Evolutionary conservation across 257 asterid genomes (phyloP).

Genomic region (Catharanthus roseus): DNA sequence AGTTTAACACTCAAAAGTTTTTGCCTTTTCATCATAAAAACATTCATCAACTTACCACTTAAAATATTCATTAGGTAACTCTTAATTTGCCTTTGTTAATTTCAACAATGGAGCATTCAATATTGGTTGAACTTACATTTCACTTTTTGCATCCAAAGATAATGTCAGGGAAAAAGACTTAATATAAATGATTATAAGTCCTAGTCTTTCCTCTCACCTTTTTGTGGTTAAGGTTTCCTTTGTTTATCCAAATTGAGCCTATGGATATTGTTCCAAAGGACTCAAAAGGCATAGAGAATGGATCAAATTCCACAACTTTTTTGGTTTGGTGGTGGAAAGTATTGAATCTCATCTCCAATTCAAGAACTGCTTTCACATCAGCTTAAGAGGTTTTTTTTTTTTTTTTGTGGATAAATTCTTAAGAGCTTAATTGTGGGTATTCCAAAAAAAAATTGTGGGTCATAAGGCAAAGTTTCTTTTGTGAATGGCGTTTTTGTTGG

Average conservation of each 20-base stretch:
- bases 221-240: not conserved
- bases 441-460: too few relatives aligned
- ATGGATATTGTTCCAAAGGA: not conserved
- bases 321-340: not conserved
- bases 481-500: too few relatives aligned
- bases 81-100: slow-evolving; percentile 3
- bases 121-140: slow-evolving; percentile 12
- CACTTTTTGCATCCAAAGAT: not conserved
- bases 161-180: not conserved
- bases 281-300: too few relatives aligned
- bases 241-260: not conserved
- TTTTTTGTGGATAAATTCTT: too few relatives aligned
- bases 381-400: too few relatives aligned
- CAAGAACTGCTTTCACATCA: not conserved
- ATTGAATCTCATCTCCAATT: not conserved
- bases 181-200: too few relatives aligned
- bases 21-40: not conserved
- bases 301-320: too few relatives aligned
- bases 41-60: not conserved
- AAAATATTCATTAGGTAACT: slow-evolving; percentile 18
- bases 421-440: not conserved
- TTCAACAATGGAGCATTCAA: slow-evolving; percentile 14
- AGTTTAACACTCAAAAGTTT: slow-evolving; percentile 16
- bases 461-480: not conserved
- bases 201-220: not conserved